Conservation (phyloP, 495 filamentous ascomycete genomes). For the Penicillium angulare region DNA sequence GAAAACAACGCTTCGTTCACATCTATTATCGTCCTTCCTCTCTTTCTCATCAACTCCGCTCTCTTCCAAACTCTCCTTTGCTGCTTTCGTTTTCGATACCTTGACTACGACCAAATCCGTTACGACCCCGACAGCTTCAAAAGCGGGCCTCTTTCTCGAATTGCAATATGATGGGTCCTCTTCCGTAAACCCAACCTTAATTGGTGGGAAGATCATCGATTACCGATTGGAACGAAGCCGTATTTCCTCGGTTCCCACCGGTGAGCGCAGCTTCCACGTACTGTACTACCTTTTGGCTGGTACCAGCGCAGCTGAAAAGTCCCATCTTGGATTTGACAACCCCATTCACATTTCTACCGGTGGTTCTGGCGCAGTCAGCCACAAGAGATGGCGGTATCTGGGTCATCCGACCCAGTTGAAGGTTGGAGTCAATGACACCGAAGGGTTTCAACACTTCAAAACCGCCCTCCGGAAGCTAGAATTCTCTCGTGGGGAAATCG, state of each 20-base stretch:
- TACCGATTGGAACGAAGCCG: slow-evolving; percentile 88
- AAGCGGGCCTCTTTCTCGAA: slow-evolving; percentile 91
- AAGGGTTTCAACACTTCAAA: slow-evolving; percentile 97
- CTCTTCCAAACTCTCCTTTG: slow-evolving; percentile 87
- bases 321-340: slow-evolving; percentile 80
- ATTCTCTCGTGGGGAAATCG: slow-evolving; percentile 89
- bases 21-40: slow-evolving; percentile 78
- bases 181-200: slow-evolving; percentile 73
- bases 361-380: slow-evolving; percentile 49
- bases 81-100: slow-evolving; percentile 91
- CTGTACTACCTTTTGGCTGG: slow-evolving; percentile 94
- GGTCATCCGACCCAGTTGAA: slow-evolving; percentile 96
- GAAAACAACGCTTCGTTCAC: slow-evolving; percentile 90
- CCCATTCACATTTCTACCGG: slow-evolving; percentile 37
- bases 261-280: slow-evolving; percentile 93
- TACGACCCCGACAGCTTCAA: slow-evolving; percentile 92
- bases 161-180: slow-evolving; percentile 92
- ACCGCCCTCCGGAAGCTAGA: slow-evolving; percentile 90
- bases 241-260: slow-evolving; percentile 86
- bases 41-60: slow-evolving; percentile 87
- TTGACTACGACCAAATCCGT: slow-evolving; percentile 97
- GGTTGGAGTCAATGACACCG: slow-evolving; percentile 91
- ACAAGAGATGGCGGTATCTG: slow-evolving; percentile 90
- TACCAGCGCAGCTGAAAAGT: slow-evolving; percentile 85
- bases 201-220: slow-evolving; percentile 92